Base-by-base conservation (phyloP, 106 monocot genomes). In the Allium fistulosum region DNA sequence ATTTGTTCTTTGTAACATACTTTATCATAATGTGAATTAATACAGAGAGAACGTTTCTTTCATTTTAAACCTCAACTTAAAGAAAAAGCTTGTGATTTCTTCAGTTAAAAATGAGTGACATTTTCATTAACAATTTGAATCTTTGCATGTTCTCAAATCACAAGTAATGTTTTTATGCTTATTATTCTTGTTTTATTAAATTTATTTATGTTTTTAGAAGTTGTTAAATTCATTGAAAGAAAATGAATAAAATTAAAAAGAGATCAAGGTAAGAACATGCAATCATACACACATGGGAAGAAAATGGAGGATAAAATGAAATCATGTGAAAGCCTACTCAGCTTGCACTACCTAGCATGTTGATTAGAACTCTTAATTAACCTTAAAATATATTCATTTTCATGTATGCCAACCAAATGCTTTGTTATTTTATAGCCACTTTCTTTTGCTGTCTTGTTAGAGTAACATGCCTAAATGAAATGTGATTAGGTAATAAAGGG, bases 251-350 rank as follows among this genome's bases (percentile, higher is more conserved):
- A 4, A 17, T 37, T 37, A 6, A 7, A 46, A 8, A 12, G 62
- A 12, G 62, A 46, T 62, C 45, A 46, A 46, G 62, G 62, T 45
- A 62, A 46, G 46, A 62, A 62, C 62, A 62, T 62, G 62, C 62
- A 46, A 62, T 62, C 62, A 62, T 62, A 26, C 62, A 62, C 62
- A 62, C 62, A 62, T 62, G 62, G 62, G 62, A 62, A 62, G 14
- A 13, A 14, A 45, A 61, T 59, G 18, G 22, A 59, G 22, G 59
- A 59, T 9, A 17, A 15, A 16, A 4, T 28, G 62, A n/a, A n/a
- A n/a, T 47, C 62, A 62, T 62, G 62, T 62, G 62, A 45, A n/a
- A 15, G 26, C 61, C 61, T 61, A 10, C 10, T 61, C 61, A 61
- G 61, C 46, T 61, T 62, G 62, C 62, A 62, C 62, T 47, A 6